Evolutionary conservation across 805 yeast genomes (phyloP).

Genomic region (Kodamaea neixiangensis): DNA sequence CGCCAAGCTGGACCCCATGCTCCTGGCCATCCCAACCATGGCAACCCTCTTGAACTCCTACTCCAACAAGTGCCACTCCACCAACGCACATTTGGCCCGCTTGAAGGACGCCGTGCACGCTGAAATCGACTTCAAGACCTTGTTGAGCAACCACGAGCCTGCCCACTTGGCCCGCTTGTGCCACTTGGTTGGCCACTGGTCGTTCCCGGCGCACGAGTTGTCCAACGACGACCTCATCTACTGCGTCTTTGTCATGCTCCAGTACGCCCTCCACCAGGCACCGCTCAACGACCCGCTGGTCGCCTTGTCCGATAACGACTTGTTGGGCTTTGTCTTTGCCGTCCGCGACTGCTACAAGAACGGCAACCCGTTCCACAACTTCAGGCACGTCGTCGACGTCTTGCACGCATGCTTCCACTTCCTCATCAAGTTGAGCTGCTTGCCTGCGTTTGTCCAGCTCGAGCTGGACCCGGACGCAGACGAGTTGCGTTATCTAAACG

Average conservation of each 20-base stretch:
- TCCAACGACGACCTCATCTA: constrained; percentile 64
- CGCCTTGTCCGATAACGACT: constrained; percentile 36
- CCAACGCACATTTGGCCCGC: constrained; percentile 22
- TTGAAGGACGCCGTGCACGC: constrained; percentile 28
- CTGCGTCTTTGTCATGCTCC: constrained; percentile 58
- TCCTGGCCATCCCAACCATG: constrained; percentile 39
- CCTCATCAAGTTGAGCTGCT: constrained; percentile 44
- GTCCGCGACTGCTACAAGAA: constrained; percentile 78
- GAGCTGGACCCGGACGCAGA: constrained; percentile 32
- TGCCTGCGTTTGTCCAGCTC: constrained; percentile 40
- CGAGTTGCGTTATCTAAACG: constrained; percentile 19
- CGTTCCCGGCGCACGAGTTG: constrained; percentile 68
- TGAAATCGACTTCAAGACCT: constrained; percentile 31
- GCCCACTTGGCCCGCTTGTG: constrained; percentile 30
- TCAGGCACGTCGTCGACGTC: constrained; percentile 94
- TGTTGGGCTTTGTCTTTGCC: constrained; percentile 62
- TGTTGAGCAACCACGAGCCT: constrained; percentile 27
- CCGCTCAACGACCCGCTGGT: constrained; percentile 5
- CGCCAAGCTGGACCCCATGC: constrained; percentile 11
- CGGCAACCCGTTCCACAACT: constrained; percentile 92
- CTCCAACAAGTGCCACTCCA: constrained; percentile 25
- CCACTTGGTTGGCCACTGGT: constrained; percentile 59
- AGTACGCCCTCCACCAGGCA: constrained; percentile 39
- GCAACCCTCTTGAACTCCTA: constrained; percentile 28
- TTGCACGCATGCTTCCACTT: constrained; percentile 83